These are phyloP conservation scores for Chalaropsis ovoidea DNA, from an alignment of 2,329 filamentous ascomycete genomes.

Conservation along the genomic window DNA sequence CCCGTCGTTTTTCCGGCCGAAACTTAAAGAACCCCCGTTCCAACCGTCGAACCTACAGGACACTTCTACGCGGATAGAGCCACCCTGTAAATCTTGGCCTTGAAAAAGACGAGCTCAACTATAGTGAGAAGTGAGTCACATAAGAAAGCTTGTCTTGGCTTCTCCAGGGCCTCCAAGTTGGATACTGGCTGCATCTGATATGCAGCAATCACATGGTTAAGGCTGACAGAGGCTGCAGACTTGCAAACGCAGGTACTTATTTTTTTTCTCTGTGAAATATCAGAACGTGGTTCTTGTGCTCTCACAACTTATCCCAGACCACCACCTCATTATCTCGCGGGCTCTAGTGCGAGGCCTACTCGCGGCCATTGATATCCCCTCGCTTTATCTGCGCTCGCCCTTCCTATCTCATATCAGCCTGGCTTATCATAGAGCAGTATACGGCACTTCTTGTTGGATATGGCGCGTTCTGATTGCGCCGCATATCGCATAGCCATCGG, in stretches of 20 bases:
- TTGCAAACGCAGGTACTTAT: no score
- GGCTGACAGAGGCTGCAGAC: no score
- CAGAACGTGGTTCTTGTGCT: no score
- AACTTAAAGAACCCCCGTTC: not conserved
- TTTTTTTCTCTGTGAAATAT: no score
- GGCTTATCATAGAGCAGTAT: not conserved
- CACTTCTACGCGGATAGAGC: not conserved
- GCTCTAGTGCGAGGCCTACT: no score
- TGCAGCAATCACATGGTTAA: not conserved
- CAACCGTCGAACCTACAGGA: not conserved
- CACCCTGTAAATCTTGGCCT: not conserved
- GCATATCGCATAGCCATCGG: not conserved
- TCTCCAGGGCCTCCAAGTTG: no score
- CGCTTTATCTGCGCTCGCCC: not conserved
- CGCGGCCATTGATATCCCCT: not conserved
- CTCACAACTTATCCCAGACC: not conserved
- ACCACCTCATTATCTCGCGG: not conserved
- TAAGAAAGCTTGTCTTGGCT: not conserved
- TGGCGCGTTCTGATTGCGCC: not conserved
- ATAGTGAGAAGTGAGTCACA: not conserved
- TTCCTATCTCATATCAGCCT: no score
- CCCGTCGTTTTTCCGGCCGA: not conserved
- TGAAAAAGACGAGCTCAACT: not conserved
- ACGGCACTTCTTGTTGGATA: not conserved
- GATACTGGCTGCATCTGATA: not conserved